Evolutionary conservation across 192 early-diverging fungal genomes (phyloP).

Genomic region (Coemansia erecta): DNA sequence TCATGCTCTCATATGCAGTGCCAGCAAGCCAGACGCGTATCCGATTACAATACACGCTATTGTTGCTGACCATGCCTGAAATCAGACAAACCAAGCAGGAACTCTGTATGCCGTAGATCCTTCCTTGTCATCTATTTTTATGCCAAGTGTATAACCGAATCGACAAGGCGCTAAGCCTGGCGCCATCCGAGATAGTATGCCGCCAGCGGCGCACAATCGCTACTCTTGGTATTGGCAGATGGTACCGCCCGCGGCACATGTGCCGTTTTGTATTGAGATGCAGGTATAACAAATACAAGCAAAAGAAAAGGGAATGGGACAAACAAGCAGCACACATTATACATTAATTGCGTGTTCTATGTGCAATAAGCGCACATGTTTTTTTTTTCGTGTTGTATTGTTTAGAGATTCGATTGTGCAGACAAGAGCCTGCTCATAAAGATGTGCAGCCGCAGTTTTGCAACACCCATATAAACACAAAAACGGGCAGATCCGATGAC

Average conservation of each 20-base stretch:
- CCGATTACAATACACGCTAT: too few species aligned
- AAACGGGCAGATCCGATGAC: not conserved
- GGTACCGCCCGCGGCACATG: conserved; percentile 5
- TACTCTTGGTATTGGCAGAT: not conserved
- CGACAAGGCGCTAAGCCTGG: too few species aligned
- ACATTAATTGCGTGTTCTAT: conserved; percentile 24
- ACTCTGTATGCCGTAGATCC: too few species aligned
- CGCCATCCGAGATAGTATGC: too few species aligned
- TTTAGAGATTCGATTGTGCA: not conserved
- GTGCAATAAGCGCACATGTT: conserved; percentile 17
- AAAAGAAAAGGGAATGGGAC: not conserved
- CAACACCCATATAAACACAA: not conserved
- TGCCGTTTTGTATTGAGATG: conserved; percentile 3
- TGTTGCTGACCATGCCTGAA: too few species aligned
- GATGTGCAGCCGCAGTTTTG: not conserved
- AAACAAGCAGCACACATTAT: conserved; percentile 11
- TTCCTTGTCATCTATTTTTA: too few species aligned
- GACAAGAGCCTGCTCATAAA: conserved; percentile 2
- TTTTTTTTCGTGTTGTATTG: conserved; percentile 13
- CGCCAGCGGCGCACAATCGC: too few species aligned
- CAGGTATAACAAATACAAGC: not conserved
- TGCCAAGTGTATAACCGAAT: too few species aligned
- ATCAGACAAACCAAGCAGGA: too few species aligned
- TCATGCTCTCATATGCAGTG: too few species aligned
- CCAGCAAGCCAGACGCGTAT: too few species aligned